phyloP scores from a whole-genome alignment of 2,329 filamentous ascomycete species.

The Madurella mycetomatis region DNA sequence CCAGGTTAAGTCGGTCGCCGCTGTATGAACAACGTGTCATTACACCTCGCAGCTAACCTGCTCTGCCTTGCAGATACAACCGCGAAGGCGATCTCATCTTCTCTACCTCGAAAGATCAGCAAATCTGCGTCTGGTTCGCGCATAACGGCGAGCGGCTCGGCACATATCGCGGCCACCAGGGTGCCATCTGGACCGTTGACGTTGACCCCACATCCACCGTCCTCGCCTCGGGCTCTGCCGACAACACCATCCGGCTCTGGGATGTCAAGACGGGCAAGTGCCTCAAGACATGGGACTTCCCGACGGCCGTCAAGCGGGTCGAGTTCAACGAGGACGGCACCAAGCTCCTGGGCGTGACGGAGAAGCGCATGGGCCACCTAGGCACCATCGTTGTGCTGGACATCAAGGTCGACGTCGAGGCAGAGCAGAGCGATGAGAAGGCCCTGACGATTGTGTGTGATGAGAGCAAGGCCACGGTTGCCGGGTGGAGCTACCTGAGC shows the following conservation, averaged over 20 bases:
- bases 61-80: conserved; percentile 61
- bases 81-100: conserved; percentile 95
- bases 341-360: conserved; percentile 86
- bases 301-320: conserved; percentile 93
- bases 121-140: conserved; percentile 94
- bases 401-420: conserved; percentile 77
- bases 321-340: conserved; percentile 95
- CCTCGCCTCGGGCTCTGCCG: conserved; percentile 90
- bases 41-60: conserved; percentile 4
- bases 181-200: conserved; percentile 98
- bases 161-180: conserved; percentile 94
- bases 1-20: conserved; percentile 70
- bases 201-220: conserved; percentile 88
- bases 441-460: conserved; percentile 85
- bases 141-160: conserved; percentile 97
- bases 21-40: background rate
- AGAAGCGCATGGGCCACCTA: conserved; percentile 96
- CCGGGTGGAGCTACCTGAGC: conserved; percentile 89
- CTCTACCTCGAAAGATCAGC: conserved; percentile 92
- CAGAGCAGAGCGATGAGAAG: conserved; percentile 80
- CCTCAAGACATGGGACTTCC: conserved; percentile 97
- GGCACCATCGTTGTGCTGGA: conserved; percentile 92
- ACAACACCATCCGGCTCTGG: conserved; percentile 98
- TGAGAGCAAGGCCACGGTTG: conserved; percentile 94
- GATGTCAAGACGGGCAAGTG: conserved; percentile 88